Evolutionary conservation across 371 early-diverging fungal genomes (phyloP).

Genomic region (Choanephora cucurbitarum): DNA sequence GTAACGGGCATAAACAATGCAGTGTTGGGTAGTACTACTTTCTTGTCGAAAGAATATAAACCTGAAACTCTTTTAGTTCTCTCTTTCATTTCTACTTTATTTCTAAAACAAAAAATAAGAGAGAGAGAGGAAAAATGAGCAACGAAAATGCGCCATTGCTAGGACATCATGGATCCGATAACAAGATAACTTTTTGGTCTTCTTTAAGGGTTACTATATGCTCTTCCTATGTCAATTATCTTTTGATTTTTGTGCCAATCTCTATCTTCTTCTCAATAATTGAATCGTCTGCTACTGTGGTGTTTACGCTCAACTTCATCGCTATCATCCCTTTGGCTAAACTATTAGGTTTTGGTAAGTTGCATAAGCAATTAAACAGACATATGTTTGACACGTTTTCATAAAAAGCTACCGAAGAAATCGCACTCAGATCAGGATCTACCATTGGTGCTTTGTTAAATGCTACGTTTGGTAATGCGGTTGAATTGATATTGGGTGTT

Average conservation of each 20-base stretch:
- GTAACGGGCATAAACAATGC: no score
- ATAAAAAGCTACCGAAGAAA: slow-evolving; percentile 35
- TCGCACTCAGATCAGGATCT: slow-evolving; percentile 40
- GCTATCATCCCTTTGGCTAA: slow-evolving; percentile 90
- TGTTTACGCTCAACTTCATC: slow-evolving; percentile 87
- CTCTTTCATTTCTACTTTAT: not conserved
- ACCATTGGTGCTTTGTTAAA: slow-evolving; percentile 36
- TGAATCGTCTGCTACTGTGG: slow-evolving; percentile 61
- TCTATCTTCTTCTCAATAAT: slow-evolving; percentile 70
- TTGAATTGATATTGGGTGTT: slow-evolving; percentile 77
- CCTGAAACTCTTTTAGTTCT: no score
- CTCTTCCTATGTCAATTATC: slow-evolving; percentile 64
- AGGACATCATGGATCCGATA: slow-evolving; percentile 7
- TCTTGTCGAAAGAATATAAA: no score
- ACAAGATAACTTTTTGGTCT: slow-evolving; percentile 28
- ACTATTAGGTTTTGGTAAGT: slow-evolving; percentile 43
- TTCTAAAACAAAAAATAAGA: not conserved
- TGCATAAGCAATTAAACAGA: no score
- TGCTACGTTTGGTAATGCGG: slow-evolving; percentile 53
- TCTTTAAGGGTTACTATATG: slow-evolving; percentile 33
- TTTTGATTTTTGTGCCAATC: slow-evolving; percentile 77
- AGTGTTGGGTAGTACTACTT: no score
- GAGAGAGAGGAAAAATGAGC: slow-evolving; percentile 17
- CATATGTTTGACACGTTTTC: no score
- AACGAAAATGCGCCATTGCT: slow-evolving; percentile 30